phyloP scores from a whole-genome alignment of 441 rosid genomes.

The Erysimum cheiri region DNA sequence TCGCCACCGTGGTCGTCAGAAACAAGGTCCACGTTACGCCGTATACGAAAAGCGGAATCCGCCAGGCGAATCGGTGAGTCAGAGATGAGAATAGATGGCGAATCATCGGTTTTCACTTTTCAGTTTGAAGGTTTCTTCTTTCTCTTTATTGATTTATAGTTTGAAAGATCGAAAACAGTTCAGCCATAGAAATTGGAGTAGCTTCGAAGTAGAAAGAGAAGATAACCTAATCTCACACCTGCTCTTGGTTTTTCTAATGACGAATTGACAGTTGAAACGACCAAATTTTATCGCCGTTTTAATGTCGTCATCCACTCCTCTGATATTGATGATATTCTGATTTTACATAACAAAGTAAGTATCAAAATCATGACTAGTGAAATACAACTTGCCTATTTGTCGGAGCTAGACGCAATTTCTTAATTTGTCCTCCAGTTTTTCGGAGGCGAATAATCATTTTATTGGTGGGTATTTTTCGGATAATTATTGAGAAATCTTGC shows the following conservation, averaged over 20 bases:
- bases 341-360: too few species aligned
- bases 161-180: not conserved
- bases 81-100: constrained; percentile 48
- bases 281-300: constrained; percentile 21
- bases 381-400: too few species aligned
- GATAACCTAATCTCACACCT: constrained; percentile 46
- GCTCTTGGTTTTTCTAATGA: constrained; percentile 27
- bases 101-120: constrained; percentile 41
- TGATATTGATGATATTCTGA: not conserved
- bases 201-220: constrained; percentile 39
- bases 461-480: too few species aligned
- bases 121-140: not conserved
- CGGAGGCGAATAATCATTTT: too few species aligned
- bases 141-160: constrained; percentile 1
- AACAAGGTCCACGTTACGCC: constrained; percentile 80
- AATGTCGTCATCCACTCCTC: constrained; percentile 1
- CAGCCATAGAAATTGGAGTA: constrained; percentile 41
- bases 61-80: constrained; percentile 50
- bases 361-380: too few species aligned
- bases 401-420: too few species aligned
- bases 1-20: constrained; percentile 68
- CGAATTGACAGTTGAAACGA: constrained; percentile 29
- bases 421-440: too few species aligned
- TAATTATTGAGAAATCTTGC: too few species aligned
- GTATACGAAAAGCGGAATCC: constrained; percentile 68